Conservation (phyloP, 1,139 yeast genomes). For the Pichiaceae sp. region DNA sequence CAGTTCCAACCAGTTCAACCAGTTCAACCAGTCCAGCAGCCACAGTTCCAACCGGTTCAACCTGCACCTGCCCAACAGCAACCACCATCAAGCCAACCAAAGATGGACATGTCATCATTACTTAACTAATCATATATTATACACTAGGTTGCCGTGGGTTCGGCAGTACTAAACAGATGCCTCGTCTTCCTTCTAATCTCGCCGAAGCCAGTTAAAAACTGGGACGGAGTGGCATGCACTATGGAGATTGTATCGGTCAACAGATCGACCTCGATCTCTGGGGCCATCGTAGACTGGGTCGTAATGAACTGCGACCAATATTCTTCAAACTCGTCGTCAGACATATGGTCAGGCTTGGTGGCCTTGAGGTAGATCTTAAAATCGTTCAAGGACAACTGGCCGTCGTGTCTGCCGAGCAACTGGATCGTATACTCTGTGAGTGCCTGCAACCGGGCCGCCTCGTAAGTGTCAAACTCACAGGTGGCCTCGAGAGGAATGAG, state of each 20-base stretch:
- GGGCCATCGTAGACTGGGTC: constrained; percentile 22
- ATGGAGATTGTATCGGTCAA: constrained; percentile 15
- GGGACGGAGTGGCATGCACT: constrained; percentile 16
- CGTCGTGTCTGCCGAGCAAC: constrained; percentile 61
- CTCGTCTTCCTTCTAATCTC: background rate
- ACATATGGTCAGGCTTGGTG: constrained; percentile 33
- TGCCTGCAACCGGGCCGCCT: constrained; percentile 58
- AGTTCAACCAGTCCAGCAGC: constrained; percentile 1
- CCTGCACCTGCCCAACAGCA: background rate
- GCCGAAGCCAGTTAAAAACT: constrained; percentile 17
- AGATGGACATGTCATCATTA: background rate
- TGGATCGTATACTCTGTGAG: constrained; percentile 64
- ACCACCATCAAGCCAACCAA: background rate
- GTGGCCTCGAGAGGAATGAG: constrained; percentile 51
- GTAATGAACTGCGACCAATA: constrained; percentile 69
- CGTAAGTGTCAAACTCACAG: constrained; percentile 74
- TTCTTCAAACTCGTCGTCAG: constrained; percentile 62
- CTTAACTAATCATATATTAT: background rate
- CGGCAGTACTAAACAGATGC: constrained; percentile 1
- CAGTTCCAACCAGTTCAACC: background rate
- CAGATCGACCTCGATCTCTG: constrained; percentile 43
- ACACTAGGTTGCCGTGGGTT: constrained; percentile 7
- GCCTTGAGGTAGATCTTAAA: constrained; percentile 51
- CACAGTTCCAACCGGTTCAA: background rate
- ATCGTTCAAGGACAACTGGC: constrained; percentile 50